phyloP scores from a whole-genome alignment of 768 basidiomycete genomes.

The Lactarius hengduanensis region DNA sequence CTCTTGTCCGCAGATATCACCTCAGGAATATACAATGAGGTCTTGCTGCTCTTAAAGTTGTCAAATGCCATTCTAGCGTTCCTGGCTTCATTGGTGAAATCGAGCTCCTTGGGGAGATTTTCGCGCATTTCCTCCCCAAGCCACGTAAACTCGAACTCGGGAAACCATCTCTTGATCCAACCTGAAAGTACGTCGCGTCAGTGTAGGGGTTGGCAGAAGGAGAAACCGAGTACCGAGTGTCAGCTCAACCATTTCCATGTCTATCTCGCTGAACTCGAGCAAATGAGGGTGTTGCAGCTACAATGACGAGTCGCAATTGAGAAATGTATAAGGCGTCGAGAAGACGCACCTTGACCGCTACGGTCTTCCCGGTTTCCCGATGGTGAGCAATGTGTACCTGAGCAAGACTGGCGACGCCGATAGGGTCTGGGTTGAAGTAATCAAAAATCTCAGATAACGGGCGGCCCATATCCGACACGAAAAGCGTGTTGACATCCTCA shows the following conservation, averaged over 20 bases:
- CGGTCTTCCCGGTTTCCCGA: slow-evolving; percentile 64
- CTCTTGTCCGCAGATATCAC: slow-evolving; percentile 80
- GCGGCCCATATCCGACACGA: slow-evolving; percentile 74
- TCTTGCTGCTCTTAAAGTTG: slow-evolving; percentile 69
- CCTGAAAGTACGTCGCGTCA: slow-evolving; percentile 39
- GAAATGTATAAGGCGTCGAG: not conserved
- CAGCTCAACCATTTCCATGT: slow-evolving; percentile 82
- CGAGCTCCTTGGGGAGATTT: slow-evolving; percentile 91
- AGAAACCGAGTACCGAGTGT: slow-evolving; percentile 51
- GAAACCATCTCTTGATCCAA: slow-evolving; percentile 91
- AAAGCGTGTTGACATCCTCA: slow-evolving; percentile 70
- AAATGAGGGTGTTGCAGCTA: slow-evolving; percentile 92
- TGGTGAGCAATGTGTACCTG: slow-evolving; percentile 90
- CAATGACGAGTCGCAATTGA: slow-evolving; percentile 22
- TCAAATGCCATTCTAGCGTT: slow-evolving; percentile 71
- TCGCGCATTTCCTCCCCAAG: slow-evolving; percentile 91
- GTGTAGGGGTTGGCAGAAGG: not conserved
- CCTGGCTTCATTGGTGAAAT: slow-evolving; percentile 85
- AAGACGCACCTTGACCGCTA: slow-evolving; percentile 77
- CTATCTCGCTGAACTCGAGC: slow-evolving; percentile 87
- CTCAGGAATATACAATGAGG: slow-evolving; percentile 85
- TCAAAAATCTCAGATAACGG: slow-evolving; percentile 75
- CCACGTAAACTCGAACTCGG: slow-evolving; percentile 93
- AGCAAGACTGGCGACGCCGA: slow-evolving; percentile 94
- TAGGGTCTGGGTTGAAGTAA: slow-evolving; percentile 82